Conservation (phyloP, 441 rosid species). For the Populus hybrid region DNA sequence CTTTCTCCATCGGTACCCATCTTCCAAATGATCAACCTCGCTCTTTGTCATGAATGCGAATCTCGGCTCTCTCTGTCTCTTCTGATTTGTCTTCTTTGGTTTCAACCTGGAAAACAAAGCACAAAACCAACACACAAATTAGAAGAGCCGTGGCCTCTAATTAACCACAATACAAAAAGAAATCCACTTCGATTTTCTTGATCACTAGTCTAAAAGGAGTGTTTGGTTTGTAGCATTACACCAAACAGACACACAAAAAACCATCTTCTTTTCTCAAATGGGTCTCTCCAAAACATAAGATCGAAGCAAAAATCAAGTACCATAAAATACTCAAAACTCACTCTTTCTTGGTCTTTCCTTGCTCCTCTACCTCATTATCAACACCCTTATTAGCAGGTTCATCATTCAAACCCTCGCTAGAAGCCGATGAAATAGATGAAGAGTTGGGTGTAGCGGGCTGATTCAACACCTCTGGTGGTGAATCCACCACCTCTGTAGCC, state of each 20-base stretch:
- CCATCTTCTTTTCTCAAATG: slow-evolving; percentile 4
- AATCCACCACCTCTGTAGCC: slow-evolving; percentile 22
- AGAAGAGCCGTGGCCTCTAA: slow-evolving; percentile 3
- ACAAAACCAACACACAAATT: neutral
- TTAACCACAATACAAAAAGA: neutral
- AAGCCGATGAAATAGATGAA: slow-evolving; percentile 65
- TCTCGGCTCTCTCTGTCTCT: slow-evolving; percentile 72
- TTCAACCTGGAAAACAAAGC: slow-evolving; percentile 52
- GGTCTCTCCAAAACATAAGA: neutral
- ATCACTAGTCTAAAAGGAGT: neutral
- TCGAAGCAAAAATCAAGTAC: neutral
- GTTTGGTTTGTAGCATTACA: neutral
- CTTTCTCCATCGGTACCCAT: slow-evolving; percentile 94
- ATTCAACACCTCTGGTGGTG: slow-evolving; percentile 51
- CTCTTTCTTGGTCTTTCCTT: slow-evolving; percentile 59
- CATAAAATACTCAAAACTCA: slow-evolving; percentile 17
- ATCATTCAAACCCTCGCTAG: slow-evolving; percentile 54
- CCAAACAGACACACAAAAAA: neutral
- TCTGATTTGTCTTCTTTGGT: slow-evolving; percentile 78
- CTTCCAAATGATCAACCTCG: slow-evolving; percentile 90
- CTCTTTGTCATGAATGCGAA: slow-evolving; percentile 95
- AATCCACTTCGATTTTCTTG: neutral
- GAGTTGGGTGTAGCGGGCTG: slow-evolving; percentile 85
- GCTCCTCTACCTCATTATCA: slow-evolving; percentile 40
- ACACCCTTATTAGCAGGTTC: slow-evolving; percentile 25